Conservation (phyloP, 164 flowering plant genomes). For the Platanus orientalis region DNA sequence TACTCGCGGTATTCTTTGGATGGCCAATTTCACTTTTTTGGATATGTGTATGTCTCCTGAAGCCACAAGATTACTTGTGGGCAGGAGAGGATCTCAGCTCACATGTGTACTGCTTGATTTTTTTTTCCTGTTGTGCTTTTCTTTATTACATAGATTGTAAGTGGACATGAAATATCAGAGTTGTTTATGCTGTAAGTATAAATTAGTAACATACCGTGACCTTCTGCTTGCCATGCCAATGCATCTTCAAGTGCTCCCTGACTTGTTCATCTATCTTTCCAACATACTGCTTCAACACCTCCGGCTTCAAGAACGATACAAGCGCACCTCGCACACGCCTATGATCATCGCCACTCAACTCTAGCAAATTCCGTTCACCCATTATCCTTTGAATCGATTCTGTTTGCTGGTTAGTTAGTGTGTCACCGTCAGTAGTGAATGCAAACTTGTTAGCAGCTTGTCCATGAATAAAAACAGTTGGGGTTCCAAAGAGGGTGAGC, state of each 20-base stretch:
- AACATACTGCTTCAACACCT: slow-evolving; percentile 33
- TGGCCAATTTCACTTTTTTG: too few relatives aligned
- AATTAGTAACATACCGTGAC: slow-evolving; percentile 27
- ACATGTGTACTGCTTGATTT: too few relatives aligned
- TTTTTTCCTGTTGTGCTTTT: too few relatives aligned
- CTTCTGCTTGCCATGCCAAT: slow-evolving; percentile 35
- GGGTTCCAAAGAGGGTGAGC: slow-evolving; percentile 31
- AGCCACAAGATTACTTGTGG: too few relatives aligned
- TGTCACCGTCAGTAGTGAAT: slow-evolving; percentile 19
- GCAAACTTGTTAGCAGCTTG: slow-evolving; percentile 40
- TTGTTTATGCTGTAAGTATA: too few relatives aligned
- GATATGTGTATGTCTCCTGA: too few relatives aligned
- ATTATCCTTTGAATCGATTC: slow-evolving; percentile 19
- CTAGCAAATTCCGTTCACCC: slow-evolving; percentile 27
- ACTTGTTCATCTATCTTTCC: slow-evolving; percentile 35
- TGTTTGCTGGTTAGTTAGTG: slow-evolving; percentile 18
- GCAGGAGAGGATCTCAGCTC: too few relatives aligned
- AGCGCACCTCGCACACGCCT: slow-evolving; percentile 31
- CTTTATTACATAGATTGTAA: too few relatives aligned
- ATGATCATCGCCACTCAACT: slow-evolving; percentile 37
- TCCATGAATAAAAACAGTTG: slow-evolving; percentile 35
- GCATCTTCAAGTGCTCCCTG: slow-evolving; percentile 25
- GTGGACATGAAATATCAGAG: too few relatives aligned
- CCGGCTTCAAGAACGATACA: slow-evolving; percentile 33
- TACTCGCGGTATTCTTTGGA: too few relatives aligned